These are phyloP conservation scores for Nannochloris sp. DNA, from an alignment of 139 green algal species.

Conservation along the genomic window DNA sequence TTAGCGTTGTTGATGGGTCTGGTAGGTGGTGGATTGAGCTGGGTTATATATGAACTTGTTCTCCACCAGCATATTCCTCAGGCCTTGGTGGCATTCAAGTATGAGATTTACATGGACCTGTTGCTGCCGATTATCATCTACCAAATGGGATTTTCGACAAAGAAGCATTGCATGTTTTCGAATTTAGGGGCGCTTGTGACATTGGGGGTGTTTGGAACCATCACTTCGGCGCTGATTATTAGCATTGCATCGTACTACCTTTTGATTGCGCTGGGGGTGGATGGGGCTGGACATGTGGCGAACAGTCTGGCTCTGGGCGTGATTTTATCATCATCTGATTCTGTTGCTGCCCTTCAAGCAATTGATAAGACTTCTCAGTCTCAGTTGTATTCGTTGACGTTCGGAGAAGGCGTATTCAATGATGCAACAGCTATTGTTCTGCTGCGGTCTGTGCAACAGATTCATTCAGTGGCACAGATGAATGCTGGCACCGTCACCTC, in stretches of 20 bases:
- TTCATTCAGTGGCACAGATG: slow-evolving; percentile 22
- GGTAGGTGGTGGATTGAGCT: slow-evolving; percentile 13
- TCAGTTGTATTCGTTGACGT: slow-evolving; percentile 78
- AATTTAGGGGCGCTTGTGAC: slow-evolving; percentile 59
- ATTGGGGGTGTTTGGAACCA: slow-evolving; percentile 59
- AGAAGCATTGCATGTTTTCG: slow-evolving; percentile 72
- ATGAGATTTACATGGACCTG: slow-evolving; percentile 42
- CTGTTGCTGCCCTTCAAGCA: slow-evolving; percentile 79
- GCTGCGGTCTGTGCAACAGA: slow-evolving; percentile 58
- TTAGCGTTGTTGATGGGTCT: slow-evolving; percentile 34
- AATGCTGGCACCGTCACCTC: slow-evolving; percentile 6
- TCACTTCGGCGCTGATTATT: slow-evolving; percentile 26
- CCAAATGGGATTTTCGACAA: slow-evolving; percentile 64
- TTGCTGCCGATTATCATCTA: slow-evolving; percentile 82
- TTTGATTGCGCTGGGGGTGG: neutral
- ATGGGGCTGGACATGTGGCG: neutral
- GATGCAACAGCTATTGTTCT: slow-evolving; percentile 82
- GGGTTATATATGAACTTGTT: slow-evolving; percentile 34
- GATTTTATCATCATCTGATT: slow-evolving; percentile 84
- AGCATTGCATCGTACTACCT: neutral
- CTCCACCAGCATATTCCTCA: slow-evolving; percentile 35
- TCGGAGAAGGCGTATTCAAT: slow-evolving; percentile 89
- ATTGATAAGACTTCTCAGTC: slow-evolving; percentile 37
- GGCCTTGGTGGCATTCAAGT: slow-evolving; percentile 41
- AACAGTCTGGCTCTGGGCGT: slow-evolving; percentile 69